These are phyloP conservation scores for Macrocybe gigantea DNA, from an alignment of 768 basidiomycete species.

Conservation along the genomic window DNA sequence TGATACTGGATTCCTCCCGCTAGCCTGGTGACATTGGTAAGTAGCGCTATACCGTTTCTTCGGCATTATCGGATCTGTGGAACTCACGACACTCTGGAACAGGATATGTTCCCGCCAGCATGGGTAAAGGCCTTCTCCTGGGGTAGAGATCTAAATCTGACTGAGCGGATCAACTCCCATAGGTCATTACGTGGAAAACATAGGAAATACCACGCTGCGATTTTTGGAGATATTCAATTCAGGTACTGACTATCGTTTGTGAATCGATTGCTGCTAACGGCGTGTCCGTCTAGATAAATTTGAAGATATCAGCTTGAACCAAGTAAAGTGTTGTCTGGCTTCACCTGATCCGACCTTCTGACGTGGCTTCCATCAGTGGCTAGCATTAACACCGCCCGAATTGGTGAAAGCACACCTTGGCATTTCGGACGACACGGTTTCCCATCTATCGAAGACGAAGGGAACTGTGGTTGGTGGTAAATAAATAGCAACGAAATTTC, in stretches of 20 bases:
- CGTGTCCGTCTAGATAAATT: constrained; percentile 16
- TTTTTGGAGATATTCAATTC: constrained; percentile 46
- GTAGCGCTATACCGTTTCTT: constrained; percentile 2
- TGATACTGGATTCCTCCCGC: background rate
- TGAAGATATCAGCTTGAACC: constrained; percentile 37
- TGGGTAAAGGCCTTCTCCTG: constrained; percentile 28
- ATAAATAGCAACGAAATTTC: too few relatives aligned
- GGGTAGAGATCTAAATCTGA: background rate
- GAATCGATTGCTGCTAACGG: background rate
- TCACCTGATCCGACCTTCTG: background rate
- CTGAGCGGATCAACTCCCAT: constrained; percentile 1
- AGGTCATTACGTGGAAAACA: constrained; percentile 54
- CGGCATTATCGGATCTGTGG: too few relatives aligned
- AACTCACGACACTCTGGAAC: constrained; percentile 3
- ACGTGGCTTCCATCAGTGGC: constrained; percentile 14
- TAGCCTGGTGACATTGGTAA: constrained; percentile 55
- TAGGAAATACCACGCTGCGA: constrained; percentile 40
- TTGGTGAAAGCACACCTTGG: constrained; percentile 11
- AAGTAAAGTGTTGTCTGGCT: constrained; percentile 23
- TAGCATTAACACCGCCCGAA: constrained; percentile 13
- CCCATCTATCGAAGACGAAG: constrained; percentile 33
- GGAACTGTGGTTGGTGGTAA: constrained; percentile 23
- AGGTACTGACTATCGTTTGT: constrained; percentile 12
- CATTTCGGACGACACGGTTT: constrained; percentile 7
- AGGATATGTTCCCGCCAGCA: constrained; percentile 54